These are phyloP conservation scores for Musa itinerans DNA, from an alignment of 176 grass and related monocot species.

Conservation along the genomic window DNA sequence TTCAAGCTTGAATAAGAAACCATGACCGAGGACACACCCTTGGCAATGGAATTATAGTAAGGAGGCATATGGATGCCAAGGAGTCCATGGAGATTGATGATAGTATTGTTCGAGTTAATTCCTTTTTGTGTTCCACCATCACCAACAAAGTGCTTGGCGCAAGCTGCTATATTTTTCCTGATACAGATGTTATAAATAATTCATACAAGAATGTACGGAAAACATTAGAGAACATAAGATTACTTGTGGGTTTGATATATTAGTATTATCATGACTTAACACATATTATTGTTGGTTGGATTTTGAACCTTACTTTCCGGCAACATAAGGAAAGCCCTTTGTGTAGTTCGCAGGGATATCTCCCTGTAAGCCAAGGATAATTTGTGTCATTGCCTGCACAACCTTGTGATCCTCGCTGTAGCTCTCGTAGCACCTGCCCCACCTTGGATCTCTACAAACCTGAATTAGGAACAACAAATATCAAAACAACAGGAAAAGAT, in stretches of 20 bases:
- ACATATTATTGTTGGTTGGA: not conserved
- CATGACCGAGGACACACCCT: slow-evolving; percentile 8
- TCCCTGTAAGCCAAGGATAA: slow-evolving; percentile 4
- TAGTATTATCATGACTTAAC: too few relatives aligned
- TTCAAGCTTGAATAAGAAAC: slow-evolving; percentile 15
- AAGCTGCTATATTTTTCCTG: not conserved
- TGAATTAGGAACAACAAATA: not conserved
- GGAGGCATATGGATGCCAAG: not conserved
- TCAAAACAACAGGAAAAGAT: too few relatives aligned
- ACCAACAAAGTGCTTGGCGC: slow-evolving; percentile 9
- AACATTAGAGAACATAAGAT: too few relatives aligned
- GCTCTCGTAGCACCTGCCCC: slow-evolving; percentile 11
- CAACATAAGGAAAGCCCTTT: not conserved
- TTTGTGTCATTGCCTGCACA: slow-evolving; percentile 1
- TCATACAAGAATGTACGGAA: not conserved
- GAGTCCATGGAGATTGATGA: not conserved
- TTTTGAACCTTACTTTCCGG: not conserved
- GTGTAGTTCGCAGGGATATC: not conserved
- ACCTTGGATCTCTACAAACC: slow-evolving; percentile 10
- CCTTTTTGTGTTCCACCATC: slow-evolving; percentile 12
- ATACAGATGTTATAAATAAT: not conserved
- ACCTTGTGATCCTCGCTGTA: not conserved
- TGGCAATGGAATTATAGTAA: slow-evolving; percentile 12
- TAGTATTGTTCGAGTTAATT: slow-evolving; percentile 4
- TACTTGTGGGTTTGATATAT: too few relatives aligned